phyloP scores from a whole-genome alignment of 1,284 basidiomycete species.

The Ceratobasidium sp. region DNA sequence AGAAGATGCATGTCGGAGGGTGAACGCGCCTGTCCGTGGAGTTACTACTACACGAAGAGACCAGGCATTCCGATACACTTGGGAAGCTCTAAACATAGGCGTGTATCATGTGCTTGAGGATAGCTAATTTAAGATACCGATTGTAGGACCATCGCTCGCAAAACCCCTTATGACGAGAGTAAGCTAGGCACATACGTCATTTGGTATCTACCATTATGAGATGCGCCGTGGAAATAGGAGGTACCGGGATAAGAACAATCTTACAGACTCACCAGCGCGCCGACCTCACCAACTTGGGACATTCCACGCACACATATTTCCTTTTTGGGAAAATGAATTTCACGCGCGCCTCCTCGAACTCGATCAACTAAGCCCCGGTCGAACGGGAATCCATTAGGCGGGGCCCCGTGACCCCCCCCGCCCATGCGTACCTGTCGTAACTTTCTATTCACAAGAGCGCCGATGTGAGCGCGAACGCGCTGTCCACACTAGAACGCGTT shows the following conservation, averaged over 20 bases:
- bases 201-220: background rate
- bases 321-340: background rate
- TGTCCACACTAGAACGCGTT: background rate
- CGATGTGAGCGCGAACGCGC: background rate
- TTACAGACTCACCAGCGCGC: background rate
- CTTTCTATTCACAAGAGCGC: background rate
- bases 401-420: conserved; percentile 16
- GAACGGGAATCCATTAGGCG: background rate
- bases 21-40: too few relatives aligned
- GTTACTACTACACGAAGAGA: too few relatives aligned
- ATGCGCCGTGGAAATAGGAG: background rate
- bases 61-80: too few relatives aligned
- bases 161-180: background rate
- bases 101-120: too few relatives aligned
- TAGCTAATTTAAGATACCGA: too few relatives aligned
- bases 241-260: background rate
- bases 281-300: background rate
- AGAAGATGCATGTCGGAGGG: too few relatives aligned
- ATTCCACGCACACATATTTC: background rate
- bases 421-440: conserved; percentile 17
- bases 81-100: too few relatives aligned
- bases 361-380: background rate
- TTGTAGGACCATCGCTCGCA: background rate
- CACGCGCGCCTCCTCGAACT: background rate
- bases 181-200: too few relatives aligned